A percentile compares a stretch with the other conserved stretches of the same genome.
These are phyloP conservation scores for Paramecium pentaurelia DNA, from an alignment of 73 alveolate species.

Conservation along the genomic window DNA sequence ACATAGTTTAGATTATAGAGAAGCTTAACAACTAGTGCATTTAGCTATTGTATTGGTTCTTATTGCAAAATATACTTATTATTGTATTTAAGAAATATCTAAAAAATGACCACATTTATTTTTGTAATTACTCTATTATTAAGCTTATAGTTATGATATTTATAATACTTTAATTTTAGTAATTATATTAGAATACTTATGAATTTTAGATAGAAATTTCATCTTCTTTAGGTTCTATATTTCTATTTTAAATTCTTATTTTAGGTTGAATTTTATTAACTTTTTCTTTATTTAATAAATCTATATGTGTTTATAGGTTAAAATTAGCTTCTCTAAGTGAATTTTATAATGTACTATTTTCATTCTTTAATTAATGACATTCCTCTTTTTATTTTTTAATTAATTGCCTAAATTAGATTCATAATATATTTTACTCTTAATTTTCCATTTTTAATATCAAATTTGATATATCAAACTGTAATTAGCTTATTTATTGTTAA, in stretches of 20 bases:
- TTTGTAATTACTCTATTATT: no score
- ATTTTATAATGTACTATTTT: no score
- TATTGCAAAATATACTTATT: neutral
- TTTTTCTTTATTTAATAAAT: no score
- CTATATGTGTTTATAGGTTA: no score
- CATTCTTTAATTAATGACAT: neutral
- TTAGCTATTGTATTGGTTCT: neutral
- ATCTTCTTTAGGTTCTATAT: no score
- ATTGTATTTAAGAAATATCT: neutral
- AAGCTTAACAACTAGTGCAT: neutral
- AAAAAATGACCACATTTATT: neutral
- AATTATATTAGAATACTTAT: no score
- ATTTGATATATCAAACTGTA: no score
- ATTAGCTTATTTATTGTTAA: neutral
- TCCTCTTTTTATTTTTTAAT: neutral
- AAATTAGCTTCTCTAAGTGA: neutral
- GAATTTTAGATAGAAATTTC: no score
- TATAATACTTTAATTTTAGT: neutral
- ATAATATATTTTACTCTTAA: neutral
- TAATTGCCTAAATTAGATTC: neutral
- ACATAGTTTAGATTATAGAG: neutral
- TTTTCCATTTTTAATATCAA: no score
- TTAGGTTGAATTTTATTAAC: no score
- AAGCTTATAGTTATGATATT: no score
- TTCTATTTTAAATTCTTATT: no score